phyloP scores from a whole-genome alignment of 306 rosid genomes.

The Luffa aegyptiaca region DNA sequence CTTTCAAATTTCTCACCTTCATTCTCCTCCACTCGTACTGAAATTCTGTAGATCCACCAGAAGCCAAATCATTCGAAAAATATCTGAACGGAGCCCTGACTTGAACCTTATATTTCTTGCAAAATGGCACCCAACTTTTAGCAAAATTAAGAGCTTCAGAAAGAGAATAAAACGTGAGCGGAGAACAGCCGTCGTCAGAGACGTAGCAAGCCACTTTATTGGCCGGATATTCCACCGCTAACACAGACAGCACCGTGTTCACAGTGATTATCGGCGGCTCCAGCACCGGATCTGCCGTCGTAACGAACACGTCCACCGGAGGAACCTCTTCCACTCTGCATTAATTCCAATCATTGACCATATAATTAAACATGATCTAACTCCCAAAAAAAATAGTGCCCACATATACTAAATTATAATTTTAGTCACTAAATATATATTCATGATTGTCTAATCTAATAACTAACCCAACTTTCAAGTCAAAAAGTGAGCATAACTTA shows the following conservation, averaged over 20 bases:
- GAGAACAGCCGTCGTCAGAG: constrained; percentile 68
- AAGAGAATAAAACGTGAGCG: constrained; percentile 35
- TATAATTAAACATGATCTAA: not conserved
- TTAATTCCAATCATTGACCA: not conserved
- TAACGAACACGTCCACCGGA: constrained; percentile 51
- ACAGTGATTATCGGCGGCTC: constrained; percentile 55
- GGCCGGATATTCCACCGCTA: constrained; percentile 62
- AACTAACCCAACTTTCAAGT: no score
- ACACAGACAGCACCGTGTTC: constrained; percentile 52
- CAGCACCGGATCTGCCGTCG: constrained; percentile 48
- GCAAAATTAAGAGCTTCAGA: constrained; percentile 48
- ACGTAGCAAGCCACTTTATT: constrained; percentile 59
- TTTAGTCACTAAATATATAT: no score
- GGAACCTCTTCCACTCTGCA: constrained; percentile 43
- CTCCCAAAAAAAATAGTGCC: not conserved
- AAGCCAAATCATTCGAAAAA: constrained; percentile 12
- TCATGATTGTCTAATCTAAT: no score
- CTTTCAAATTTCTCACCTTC: not conserved
- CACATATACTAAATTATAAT: no score
- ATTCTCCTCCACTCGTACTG: constrained; percentile 25
- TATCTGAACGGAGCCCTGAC: constrained; percentile 54
- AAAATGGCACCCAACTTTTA: constrained; percentile 50
- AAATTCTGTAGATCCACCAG: not conserved
- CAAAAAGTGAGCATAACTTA: no score
- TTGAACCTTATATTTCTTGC: constrained; percentile 43